Conservation (phyloP, 169 alveolate genomes). For the Cyclospora cayetanensis region DNA sequence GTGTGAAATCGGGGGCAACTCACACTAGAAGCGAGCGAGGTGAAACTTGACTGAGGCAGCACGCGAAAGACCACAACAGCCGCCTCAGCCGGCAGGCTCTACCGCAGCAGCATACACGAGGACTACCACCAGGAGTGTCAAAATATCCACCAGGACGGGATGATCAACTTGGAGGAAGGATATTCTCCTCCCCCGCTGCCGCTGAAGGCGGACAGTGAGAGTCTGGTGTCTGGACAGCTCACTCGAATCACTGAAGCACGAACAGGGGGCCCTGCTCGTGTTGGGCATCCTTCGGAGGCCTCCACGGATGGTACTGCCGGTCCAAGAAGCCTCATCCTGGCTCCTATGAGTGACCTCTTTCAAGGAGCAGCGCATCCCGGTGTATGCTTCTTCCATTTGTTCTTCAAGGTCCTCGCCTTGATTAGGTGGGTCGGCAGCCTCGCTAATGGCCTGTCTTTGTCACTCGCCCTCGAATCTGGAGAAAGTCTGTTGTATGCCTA, state of each 20-base stretch:
- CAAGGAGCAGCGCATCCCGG: conserved; percentile 58
- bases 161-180: conserved; percentile 36
- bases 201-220: background rate
- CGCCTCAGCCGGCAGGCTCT: too few relatives aligned
- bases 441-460: too few relatives aligned
- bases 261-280: background rate
- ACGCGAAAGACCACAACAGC: too few relatives aligned
- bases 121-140: too few relatives aligned
- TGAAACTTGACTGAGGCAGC: too few relatives aligned
- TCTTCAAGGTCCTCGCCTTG: conserved; percentile 20
- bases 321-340: background rate
- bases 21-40: too few relatives aligned
- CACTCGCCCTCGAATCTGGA: too few relatives aligned
- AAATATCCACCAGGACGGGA: conserved; percentile 33
- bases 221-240: conserved; percentile 25
- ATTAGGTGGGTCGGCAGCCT: too few relatives aligned
- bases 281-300: background rate
- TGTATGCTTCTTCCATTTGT: conserved; percentile 58
- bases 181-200: background rate
- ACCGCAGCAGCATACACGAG: too few relatives aligned
- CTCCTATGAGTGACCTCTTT: background rate
- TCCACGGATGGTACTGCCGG: background rate
- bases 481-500: too few relatives aligned
- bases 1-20: too few relatives aligned
- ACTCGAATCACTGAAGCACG: background rate